Evolutionary conservation across 1,284 basidiomycete species (phyloP).

Genomic region (Schizopora paradoxa): DNA sequence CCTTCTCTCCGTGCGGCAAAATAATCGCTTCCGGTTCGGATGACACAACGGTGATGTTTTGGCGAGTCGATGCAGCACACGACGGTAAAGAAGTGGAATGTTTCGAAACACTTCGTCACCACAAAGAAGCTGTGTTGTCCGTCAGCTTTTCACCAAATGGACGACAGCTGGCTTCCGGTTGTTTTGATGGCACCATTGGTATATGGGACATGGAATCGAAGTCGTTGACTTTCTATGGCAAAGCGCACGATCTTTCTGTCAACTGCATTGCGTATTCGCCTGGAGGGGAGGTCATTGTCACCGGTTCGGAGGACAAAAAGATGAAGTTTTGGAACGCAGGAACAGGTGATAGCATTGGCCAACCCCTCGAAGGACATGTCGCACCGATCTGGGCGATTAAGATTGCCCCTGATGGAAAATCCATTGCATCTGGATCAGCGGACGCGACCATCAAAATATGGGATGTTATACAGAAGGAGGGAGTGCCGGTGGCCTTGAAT

Average conservation of each 20-base stretch:
- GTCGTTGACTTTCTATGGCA: too few relatives aligned
- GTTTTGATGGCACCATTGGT: neutral
- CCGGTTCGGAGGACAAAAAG: neutral
- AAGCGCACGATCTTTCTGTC: neutral
- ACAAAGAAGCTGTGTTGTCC: slow-evolving; percentile 1
- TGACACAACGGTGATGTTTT: too few relatives aligned
- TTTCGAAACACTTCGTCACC: slow-evolving; percentile 3
- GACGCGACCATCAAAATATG: too few relatives aligned
- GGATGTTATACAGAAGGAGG: too few relatives aligned
- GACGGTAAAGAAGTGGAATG: too few relatives aligned
- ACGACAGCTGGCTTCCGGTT: slow-evolving; percentile 7
- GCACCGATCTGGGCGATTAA: too few relatives aligned
- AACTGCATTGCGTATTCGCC: neutral
- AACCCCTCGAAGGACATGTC: slow-evolving; percentile 1
- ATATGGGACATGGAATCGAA: slow-evolving; percentile 5
- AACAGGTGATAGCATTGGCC: neutral
- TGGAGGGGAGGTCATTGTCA: neutral
- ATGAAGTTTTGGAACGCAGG: slow-evolving; percentile 2
- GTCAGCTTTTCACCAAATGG: slow-evolving; percentile 9
- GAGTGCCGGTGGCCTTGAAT: too few relatives aligned
- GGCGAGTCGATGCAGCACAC: too few relatives aligned
- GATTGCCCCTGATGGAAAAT: too few relatives aligned
- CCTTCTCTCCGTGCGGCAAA: neutral
- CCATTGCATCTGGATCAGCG: too few relatives aligned
- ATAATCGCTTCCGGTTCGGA: neutral